Conservation (phyloP, 495 filamentous ascomycete genomes). For the Podospora pseudoanserina region DNA sequence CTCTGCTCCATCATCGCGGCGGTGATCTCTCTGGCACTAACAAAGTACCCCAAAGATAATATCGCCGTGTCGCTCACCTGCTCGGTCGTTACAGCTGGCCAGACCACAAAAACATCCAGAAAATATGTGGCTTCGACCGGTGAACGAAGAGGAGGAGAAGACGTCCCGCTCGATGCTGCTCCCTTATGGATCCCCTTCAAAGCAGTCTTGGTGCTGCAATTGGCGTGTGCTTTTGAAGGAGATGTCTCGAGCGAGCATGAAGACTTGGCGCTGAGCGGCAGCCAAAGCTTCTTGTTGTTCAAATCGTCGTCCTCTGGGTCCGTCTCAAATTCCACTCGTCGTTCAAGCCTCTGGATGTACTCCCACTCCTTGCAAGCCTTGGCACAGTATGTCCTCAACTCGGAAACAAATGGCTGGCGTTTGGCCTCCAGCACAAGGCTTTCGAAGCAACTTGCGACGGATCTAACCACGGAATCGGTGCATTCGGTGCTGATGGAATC, state of each 20-base stretch:
- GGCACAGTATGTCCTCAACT: conserved; percentile 1
- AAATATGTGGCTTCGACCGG: neutral
- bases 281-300: neutral
- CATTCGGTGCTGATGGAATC: neutral
- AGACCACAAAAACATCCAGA: neutral
- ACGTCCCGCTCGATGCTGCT: neutral
- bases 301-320: neutral
- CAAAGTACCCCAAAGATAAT: neutral
- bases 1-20: neutral
- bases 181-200: neutral
- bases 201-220: neutral
- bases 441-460: neutral
- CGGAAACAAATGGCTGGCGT: neutral
- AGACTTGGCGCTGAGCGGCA: neutral
- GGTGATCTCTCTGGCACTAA: neutral
- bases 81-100: neutral
- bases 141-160: neutral
- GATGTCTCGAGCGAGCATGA: neutral
- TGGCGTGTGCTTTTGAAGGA: neutral
- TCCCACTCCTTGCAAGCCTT: conserved; percentile 4
- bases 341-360: conserved; percentile 14
- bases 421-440: neutral
- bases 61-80: neutral
- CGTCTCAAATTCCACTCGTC: neutral
- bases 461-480: neutral